phyloP scores from a whole-genome alignment of 2,329 filamentous ascomycete species.

The Epicoccum sorghinum region DNA sequence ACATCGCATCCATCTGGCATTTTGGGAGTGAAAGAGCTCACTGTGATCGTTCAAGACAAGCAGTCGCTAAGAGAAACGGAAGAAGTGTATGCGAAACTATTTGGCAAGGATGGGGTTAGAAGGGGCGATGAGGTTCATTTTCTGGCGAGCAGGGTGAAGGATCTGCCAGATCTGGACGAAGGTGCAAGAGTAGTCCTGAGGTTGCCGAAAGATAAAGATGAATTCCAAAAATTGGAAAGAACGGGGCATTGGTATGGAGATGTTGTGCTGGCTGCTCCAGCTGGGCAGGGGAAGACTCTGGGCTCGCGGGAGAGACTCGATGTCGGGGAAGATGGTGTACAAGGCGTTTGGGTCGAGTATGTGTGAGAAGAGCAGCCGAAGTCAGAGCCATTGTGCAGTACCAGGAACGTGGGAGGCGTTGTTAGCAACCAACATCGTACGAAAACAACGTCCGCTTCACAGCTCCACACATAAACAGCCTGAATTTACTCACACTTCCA shows the following conservation, averaged over 20 bases:
- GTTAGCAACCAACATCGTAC: no score
- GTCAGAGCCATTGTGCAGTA: background rate
- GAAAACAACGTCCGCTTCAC: no score
- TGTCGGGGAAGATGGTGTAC: conserved; percentile 17
- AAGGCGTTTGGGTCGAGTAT: conserved; percentile 36
- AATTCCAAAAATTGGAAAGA: conserved; percentile 20
- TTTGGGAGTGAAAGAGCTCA: conserved; percentile 50
- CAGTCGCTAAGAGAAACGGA: conserved; percentile 21
- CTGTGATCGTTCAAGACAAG: conserved; percentile 31
- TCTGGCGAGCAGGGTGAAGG: conserved; percentile 21
- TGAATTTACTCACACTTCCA: no score
- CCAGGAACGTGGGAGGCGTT: no score
- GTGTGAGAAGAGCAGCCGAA: conserved; percentile 8
- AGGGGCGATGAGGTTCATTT: conserved; percentile 21
- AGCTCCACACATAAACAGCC: no score
- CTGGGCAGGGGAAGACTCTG: conserved; percentile 5
- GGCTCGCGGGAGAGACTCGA: conserved; percentile 26
- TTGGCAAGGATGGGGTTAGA: conserved; percentile 17
- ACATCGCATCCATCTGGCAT: conserved; percentile 60
- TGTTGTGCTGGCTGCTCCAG: conserved; percentile 28
- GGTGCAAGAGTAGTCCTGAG: conserved; percentile 29
- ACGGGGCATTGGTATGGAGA: conserved; percentile 36
- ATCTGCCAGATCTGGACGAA: conserved; percentile 16
- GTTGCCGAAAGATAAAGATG: conserved; percentile 26
- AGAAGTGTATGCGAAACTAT: conserved; percentile 19